Conservation (phyloP, 768 basidiomycete species). For the Fistulinella prunicolor region DNA sequence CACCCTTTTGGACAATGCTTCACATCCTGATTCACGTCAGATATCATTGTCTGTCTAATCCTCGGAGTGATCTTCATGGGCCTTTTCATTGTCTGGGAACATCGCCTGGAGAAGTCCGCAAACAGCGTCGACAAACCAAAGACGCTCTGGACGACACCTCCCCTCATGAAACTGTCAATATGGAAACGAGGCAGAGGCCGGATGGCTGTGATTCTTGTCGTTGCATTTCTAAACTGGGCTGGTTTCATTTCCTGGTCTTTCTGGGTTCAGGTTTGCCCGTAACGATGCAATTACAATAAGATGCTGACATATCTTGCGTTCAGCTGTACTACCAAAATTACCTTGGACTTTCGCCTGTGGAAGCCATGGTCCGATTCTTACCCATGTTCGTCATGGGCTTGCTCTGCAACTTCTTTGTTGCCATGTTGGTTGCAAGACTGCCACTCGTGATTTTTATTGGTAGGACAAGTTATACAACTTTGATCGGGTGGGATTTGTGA, state of each 20-base stretch:
- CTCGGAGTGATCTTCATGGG: slow-evolving; percentile 54
- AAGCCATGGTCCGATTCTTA: slow-evolving; percentile 61
- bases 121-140: slow-evolving; percentile 12
- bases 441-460: slow-evolving; percentile 57
- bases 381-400: slow-evolving; percentile 71
- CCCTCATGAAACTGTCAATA: slow-evolving; percentile 60
- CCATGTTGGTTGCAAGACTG: slow-evolving; percentile 53
- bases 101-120: slow-evolving; percentile 45
- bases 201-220: slow-evolving; percentile 56
- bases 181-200: slow-evolving; percentile 63
- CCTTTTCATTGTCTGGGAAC: slow-evolving; percentile 65
- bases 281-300: background rate
- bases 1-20: slow-evolving; percentile 20
- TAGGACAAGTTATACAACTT: slow-evolving; percentile 22
- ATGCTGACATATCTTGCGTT: background rate
- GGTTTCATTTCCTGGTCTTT: slow-evolving; percentile 54
- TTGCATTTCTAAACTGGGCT: slow-evolving; percentile 66
- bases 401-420: slow-evolving; percentile 63
- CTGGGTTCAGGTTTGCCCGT: slow-evolving; percentile 41
- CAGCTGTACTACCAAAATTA: slow-evolving; percentile 76
- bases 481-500: background rate
- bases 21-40: slow-evolving; percentile 28
- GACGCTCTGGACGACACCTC: slow-evolving; percentile 46
- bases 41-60: slow-evolving; percentile 70
- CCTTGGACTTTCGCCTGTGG: slow-evolving; percentile 48